Evolutionary conservation across 2,329 filamentous ascomycete genomes (phyloP).

Genomic region (Neofusicoccum umdonicola): DNA sequence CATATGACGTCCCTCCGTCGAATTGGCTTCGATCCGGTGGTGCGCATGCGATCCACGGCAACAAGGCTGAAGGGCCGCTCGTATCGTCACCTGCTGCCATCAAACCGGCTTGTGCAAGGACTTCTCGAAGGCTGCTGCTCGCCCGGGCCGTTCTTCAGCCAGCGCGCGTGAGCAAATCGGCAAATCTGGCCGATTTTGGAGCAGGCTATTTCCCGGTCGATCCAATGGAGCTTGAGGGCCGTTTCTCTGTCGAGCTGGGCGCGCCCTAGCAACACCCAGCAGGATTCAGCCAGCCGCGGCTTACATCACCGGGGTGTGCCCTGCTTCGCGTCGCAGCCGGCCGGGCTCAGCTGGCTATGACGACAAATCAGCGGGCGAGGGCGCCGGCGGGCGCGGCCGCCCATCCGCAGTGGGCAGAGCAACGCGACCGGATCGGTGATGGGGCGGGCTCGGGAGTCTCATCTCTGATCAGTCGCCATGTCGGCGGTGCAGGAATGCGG

Average conservation of each 20-base stretch:
- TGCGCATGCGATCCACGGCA: conserved; percentile 3
- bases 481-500: conserved; percentile 12
- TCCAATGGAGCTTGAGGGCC: conserved; percentile 7
- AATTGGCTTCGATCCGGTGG: background rate
- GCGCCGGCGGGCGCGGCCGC: background rate
- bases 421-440: conserved; percentile 10
- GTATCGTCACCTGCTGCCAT: background rate
- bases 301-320: conserved; percentile 13
- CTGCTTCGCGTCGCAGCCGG: conserved; percentile 1
- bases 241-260: conserved; percentile 9
- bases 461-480: conserved; percentile 14
- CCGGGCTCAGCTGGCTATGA: background rate
- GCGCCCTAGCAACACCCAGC: conserved; percentile 10
- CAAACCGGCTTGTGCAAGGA: conserved; percentile 13
- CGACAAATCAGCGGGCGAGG: conserved; percentile 13
- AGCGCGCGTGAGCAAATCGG: conserved; percentile 10
- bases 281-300: conserved; percentile 12
- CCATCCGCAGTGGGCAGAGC: conserved; percentile 7
- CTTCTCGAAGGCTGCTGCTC: conserved; percentile 9
- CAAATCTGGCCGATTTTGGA: conserved; percentile 6
- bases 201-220: conserved; percentile 11
- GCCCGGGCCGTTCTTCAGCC: conserved; percentile 8
- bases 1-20: conserved; percentile 7
- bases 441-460: conserved; percentile 1
- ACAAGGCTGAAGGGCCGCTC: conserved; percentile 6